Conservation (phyloP, 2,329 filamentous ascomycete genomes). For the Calonectria hawksworthii region DNA sequence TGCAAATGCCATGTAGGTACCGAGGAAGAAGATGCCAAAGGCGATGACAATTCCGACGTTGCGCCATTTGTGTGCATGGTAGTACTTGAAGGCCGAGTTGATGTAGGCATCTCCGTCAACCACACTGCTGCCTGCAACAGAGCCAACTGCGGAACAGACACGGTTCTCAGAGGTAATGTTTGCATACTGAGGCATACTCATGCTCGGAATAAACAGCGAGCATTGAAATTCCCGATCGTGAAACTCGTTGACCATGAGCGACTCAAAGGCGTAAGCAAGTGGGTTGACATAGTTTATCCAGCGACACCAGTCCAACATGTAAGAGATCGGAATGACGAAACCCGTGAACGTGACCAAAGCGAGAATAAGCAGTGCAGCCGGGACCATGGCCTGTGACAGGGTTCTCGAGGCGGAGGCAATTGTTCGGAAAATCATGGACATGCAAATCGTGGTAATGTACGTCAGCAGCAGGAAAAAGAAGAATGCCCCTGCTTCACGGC, state of each 20-base stretch:
- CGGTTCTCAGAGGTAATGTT: constrained; percentile 46
- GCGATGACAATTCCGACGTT: constrained; percentile 70
- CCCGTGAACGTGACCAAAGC: constrained; percentile 57
- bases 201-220: constrained; percentile 42
- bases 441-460: constrained; percentile 51
- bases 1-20: constrained; percentile 63
- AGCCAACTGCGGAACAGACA: constrained; percentile 62
- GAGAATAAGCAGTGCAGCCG: constrained; percentile 53
- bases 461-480: constrained; percentile 61
- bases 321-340: constrained; percentile 56
- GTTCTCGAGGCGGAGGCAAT: constrained; percentile 63
- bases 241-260: constrained; percentile 77
- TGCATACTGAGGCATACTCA: constrained; percentile 44
- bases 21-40: constrained; percentile 62
- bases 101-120: constrained; percentile 65
- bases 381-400: constrained; percentile 59
- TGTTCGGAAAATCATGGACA: constrained; percentile 61
- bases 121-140: constrained; percentile 57
- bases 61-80: constrained; percentile 63
- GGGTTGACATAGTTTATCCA: constrained; percentile 78
- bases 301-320: constrained; percentile 73
- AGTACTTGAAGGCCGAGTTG: constrained; percentile 58
- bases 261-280: constrained; percentile 75
- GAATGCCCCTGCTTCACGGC: constrained; percentile 59
- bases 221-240: constrained; percentile 44